Conservation (phyloP, 2,329 filamentous ascomycete genomes). For the Dryadomyces quercus-mongolicae region DNA sequence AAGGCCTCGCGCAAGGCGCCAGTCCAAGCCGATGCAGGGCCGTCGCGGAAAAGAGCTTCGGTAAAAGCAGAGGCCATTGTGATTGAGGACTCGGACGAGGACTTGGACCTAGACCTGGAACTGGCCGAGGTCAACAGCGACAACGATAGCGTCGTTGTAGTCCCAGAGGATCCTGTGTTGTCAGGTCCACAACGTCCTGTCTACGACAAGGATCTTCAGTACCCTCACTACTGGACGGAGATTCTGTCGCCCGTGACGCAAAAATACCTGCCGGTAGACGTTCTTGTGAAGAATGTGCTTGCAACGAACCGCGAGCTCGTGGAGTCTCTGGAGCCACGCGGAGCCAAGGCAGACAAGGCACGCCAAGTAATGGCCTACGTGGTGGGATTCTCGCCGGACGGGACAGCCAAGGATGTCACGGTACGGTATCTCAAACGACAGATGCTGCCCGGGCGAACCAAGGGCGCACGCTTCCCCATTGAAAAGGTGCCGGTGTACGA, state of each 20-base stretch:
- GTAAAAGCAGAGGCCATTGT: neutral
- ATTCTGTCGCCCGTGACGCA: conserved; percentile 71
- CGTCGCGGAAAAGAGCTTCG: neutral
- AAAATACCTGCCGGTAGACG: conserved; percentile 68
- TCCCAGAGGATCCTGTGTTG: conserved; percentile 32
- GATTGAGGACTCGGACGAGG: neutral
- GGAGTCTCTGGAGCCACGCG: conserved; percentile 69
- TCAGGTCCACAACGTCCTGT: neutral
- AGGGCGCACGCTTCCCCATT: conserved; percentile 63
- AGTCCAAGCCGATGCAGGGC: too few species aligned
- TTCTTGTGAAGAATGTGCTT: conserved; percentile 55
- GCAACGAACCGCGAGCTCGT: conserved; percentile 62
- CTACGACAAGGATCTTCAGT: conserved; percentile 67
- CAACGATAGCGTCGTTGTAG: conserved; percentile 46
- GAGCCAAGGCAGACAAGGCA: conserved; percentile 68
- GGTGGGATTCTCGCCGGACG: conserved; percentile 69
- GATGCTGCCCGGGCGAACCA: conserved; percentile 77
- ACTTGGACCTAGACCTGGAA: conserved; percentile 25
- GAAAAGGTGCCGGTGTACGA: conserved; percentile 77
- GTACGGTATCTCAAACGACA: conserved; percentile 77
- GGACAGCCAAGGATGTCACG: conserved; percentile 89
- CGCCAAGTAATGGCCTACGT: conserved; percentile 88
- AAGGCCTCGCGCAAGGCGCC: neutral
- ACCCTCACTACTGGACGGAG: conserved; percentile 89
- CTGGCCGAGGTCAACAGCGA: conserved; percentile 40